Evolutionary conservation across 2,329 filamentous ascomycete genomes (phyloP), one percentile per base, ranked within the genome.

Genomic region (Rachicladosporium sp.): DNA sequence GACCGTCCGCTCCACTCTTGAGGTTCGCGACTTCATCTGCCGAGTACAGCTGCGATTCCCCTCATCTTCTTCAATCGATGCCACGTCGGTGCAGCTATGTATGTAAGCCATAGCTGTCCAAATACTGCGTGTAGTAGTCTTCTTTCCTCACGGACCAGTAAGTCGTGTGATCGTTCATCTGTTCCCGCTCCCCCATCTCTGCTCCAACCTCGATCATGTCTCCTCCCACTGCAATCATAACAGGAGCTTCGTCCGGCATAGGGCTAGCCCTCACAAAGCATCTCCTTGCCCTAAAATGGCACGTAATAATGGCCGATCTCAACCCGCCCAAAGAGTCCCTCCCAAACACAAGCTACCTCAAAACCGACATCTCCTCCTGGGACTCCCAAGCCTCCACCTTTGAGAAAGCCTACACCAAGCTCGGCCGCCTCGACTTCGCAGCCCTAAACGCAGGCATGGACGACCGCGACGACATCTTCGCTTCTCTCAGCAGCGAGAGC

Each of bases 221-320:
- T 12, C 56, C 58, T 40, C 59, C 59, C 6, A 60, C 65, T 29
- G 65, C 62, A 6, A 57, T 68, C 11, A 53, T 68, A 13, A 68
- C 65, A 12, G 66, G 65, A 12, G 65, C 58, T 15, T 62, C 57
- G 35, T 64, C 61, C 38, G 66, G 66, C 42, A 66, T 68, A 32
- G 65, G 65, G 31, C 60, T 67, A 12, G 61, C 58, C 10, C 50
- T 67, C 8, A 62, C 64, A 12, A 61, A 58, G 10, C 61, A 67
- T 41, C 58, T 69, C 12, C 46, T 61, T 40, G 41, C 50, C 29
- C 55, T 58, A 42, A 47, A 50, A 43, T 69, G 60, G 56, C 49
- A 53, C 42, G 63, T 69, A 29, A 56, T 63, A 12, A 60, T 68
- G 45, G 62, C 60, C n/a, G 67, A 70, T 43, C 44, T 68, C 33